phyloP scores from a whole-genome alignment of 2,329 filamentous ascomycete genomes.

The Colletotrichum paranaense region DNA sequence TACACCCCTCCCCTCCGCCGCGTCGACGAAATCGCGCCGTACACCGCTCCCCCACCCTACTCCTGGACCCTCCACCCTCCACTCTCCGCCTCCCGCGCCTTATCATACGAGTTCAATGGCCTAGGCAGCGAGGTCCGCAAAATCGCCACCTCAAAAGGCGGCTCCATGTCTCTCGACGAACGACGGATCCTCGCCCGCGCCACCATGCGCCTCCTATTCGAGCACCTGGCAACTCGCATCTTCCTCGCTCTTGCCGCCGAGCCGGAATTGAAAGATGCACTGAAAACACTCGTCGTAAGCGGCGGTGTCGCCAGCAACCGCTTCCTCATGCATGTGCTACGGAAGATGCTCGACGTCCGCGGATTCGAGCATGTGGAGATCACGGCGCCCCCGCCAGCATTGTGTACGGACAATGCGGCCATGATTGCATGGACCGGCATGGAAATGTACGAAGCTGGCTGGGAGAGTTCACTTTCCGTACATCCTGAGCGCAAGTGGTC shows the following conservation, averaged over 20 bases:
- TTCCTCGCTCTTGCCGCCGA: conserved; percentile 69
- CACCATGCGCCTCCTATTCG: conserved; percentile 84
- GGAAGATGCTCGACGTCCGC: conserved; percentile 69
- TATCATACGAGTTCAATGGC: conserved; percentile 81
- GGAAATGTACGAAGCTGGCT: conserved; percentile 90
- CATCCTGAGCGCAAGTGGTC: conserved; percentile 77
- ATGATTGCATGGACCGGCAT: conserved; percentile 97
- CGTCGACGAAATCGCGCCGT: conserved; percentile 65
- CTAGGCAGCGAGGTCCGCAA: conserved; percentile 74
- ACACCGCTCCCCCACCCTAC: conserved; percentile 45
- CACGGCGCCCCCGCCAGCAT: conserved; percentile 77
- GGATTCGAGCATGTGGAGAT: conserved; percentile 72
- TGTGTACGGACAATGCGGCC: conserved; percentile 95
- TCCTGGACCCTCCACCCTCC: conserved; percentile 78
- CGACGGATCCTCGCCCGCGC: conserved; percentile 77
- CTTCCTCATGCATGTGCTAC: conserved; percentile 78
- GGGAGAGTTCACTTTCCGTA: conserved; percentile 70
- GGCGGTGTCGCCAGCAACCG: conserved; percentile 91
- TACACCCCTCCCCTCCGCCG: conserved; percentile 71
- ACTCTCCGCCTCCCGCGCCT: conserved; percentile 64
- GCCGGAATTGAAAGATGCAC: conserved; percentile 40
- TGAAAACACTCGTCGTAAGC: conserved; percentile 80
- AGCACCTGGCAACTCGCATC: conserved; percentile 84
- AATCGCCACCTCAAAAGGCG: conserved; percentile 53
- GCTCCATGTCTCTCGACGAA: conserved; percentile 65